These are phyloP conservation scores for Cladorrhinum sp. DNA, from an alignment of 2,329 filamentous ascomycete species.

Conservation along the genomic window DNA sequence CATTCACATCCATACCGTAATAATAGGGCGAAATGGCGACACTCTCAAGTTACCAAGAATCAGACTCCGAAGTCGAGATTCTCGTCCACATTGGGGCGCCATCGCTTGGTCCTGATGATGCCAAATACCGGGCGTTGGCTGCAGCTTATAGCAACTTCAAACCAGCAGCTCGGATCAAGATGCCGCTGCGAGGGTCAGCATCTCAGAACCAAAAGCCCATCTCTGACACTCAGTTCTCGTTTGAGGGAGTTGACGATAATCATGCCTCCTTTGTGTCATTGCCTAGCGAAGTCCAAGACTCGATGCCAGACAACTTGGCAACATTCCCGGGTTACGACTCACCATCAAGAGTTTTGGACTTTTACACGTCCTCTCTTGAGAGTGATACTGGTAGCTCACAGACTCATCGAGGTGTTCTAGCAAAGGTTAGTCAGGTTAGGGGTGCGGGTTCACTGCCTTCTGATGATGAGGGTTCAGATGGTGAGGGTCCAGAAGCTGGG, in stretches of 20 bases:
- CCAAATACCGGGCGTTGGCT: slow-evolving; percentile 47
- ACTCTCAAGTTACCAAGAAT: not conserved
- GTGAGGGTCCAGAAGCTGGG: too few relatives aligned
- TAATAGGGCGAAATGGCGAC: slow-evolving; percentile 9
- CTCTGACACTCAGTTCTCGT: slow-evolving; percentile 27
- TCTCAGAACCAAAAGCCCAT: not conserved
- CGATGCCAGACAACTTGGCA: slow-evolving; percentile 42
- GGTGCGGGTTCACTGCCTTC: not conserved
- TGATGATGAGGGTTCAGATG: too few relatives aligned
- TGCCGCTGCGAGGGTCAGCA: not conserved
- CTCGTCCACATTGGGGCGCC: slow-evolving; percentile 55
- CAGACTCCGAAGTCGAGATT: slow-evolving; percentile 45
- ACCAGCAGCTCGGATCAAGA: slow-evolving; percentile 23
- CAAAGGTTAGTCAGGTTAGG: not conserved
- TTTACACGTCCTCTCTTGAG: slow-evolving; percentile 42
- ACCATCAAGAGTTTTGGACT: slow-evolving; percentile 49
- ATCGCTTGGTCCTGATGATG: slow-evolving; percentile 47
- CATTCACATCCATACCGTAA: not conserved
- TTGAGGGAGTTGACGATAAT: slow-evolving; percentile 32
- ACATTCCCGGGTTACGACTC: slow-evolving; percentile 38
- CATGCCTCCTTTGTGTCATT: slow-evolving; percentile 42
- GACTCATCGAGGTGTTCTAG: slow-evolving; percentile 3
- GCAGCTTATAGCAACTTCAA: slow-evolving; percentile 50
- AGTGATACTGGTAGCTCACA: slow-evolving; percentile 20
- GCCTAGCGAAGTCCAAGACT: slow-evolving; percentile 54